phyloP scores from a whole-genome alignment of 805 yeast species.

The Brettanomyces anomalus region DNA sequence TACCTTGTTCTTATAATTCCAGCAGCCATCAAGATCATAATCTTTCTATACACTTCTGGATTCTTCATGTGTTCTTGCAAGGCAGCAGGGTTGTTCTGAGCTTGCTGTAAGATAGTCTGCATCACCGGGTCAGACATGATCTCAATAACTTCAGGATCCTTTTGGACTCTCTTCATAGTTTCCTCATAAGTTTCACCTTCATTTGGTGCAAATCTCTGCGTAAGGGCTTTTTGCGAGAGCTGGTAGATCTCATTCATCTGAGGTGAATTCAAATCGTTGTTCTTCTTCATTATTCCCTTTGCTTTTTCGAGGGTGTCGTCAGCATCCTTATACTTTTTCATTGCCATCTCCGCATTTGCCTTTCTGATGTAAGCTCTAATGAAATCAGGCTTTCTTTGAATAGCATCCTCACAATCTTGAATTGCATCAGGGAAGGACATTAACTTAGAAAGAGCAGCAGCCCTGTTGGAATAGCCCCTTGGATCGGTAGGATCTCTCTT shows the following conservation, averaged over 20 bases:
- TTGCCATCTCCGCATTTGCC: conserved; percentile 88
- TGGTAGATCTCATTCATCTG: conserved; percentile 68
- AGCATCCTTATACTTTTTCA: conserved; percentile 77
- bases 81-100: conserved; percentile 92
- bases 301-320: conserved; percentile 77
- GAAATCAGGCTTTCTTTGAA: conserved; percentile 78
- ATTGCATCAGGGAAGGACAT: conserved; percentile 97
- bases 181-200: conserved; percentile 92
- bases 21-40: conserved; percentile 85
- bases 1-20: conserved; percentile 91
- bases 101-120: conserved; percentile 92
- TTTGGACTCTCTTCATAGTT: conserved; percentile 80
- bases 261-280: conserved; percentile 46
- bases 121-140: conserved; percentile 91
- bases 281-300: conserved; percentile 60
- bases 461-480: conserved; percentile 95
- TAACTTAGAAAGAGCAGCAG: conserved; percentile 90
- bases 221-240: conserved; percentile 65
- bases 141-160: conserved; percentile 89
- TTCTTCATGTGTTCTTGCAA: conserved; percentile 96
- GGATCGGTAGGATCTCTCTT: conserved; percentile 97
- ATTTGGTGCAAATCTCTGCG: conserved; percentile 70
- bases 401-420: conserved; percentile 84
- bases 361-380: conserved; percentile 94
- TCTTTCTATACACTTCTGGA: conserved; percentile 84